Evolutionary conservation across 2,329 filamentous ascomycete genomes (phyloP).

Genomic region (Pezicula rhizophila): DNA sequence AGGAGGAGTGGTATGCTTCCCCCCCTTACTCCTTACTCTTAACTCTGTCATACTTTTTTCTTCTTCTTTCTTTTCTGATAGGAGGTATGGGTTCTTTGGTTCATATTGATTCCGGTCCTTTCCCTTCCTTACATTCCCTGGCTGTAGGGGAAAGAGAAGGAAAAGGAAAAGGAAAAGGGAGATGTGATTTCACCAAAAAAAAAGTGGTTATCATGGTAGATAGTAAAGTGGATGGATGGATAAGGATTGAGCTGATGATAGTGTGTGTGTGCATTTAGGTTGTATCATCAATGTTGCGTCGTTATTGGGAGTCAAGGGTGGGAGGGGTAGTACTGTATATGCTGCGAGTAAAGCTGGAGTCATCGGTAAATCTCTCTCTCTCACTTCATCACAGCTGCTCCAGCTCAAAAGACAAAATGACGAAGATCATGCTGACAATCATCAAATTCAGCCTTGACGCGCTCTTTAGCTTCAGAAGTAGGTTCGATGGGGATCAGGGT

Average conservation of each 20-base stretch:
- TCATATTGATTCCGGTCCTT: neutral
- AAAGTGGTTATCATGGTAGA: too few relatives aligned
- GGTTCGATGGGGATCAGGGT: conserved; percentile 59
- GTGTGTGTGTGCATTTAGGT: conserved; percentile 28
- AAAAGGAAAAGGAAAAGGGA: too few relatives aligned
- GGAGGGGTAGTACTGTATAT: conserved; percentile 66
- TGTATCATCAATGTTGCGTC: conserved; percentile 82
- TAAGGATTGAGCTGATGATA: neutral
- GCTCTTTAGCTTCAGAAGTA: conserved; percentile 58
- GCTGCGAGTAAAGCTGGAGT: conserved; percentile 77
- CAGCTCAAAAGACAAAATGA: neutral
- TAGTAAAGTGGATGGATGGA: too few relatives aligned
- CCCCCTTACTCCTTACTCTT: neutral
- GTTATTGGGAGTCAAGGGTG: conserved; percentile 63
- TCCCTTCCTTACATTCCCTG: too few relatives aligned
- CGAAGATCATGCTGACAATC: conserved; percentile 3
- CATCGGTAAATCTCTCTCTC: conserved; percentile 44
- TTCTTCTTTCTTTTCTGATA: neutral
- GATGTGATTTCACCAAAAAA: too few relatives aligned
- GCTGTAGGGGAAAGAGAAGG: too few relatives aligned
- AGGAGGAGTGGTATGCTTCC: conserved; percentile 23
- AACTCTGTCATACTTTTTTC: neutral
- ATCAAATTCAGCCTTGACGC: conserved; percentile 52
- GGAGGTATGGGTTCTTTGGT: neutral
- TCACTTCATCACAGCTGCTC: neutral